These are phyloP conservation scores for Oleoguttula mirabilis DNA, from an alignment of 495 filamentous ascomycete genomes.

Conservation along the genomic window DNA sequence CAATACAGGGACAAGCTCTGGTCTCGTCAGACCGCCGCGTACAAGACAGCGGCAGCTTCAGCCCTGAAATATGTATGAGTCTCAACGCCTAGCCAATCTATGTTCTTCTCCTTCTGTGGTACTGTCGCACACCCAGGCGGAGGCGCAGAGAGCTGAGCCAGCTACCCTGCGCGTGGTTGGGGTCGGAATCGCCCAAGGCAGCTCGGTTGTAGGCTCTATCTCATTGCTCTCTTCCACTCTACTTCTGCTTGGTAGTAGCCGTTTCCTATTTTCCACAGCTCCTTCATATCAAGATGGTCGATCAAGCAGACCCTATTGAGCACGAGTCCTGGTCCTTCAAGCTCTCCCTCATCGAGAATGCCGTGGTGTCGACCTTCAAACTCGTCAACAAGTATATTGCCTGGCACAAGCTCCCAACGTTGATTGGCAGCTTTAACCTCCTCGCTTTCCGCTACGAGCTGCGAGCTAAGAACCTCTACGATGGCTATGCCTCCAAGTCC, in stretches of 20 bases:
- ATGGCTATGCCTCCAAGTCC: conserved; percentile 26
- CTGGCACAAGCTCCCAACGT: conserved; percentile 33
- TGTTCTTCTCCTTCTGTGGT: no score
- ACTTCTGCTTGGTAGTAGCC: not conserved
- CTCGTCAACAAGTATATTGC: conserved; percentile 28
- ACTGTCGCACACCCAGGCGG: no score
- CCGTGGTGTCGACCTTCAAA: conserved; percentile 26
- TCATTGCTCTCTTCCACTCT: not conserved
- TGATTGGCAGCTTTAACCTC: conserved; percentile 31
- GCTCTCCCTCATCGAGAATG: conserved; percentile 4
- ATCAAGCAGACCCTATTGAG: not conserved
- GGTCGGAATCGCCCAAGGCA: no score
- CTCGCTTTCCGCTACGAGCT: conserved; percentile 32
- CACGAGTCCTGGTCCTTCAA: conserved; percentile 2
- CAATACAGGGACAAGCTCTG: no score
- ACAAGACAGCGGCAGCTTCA: no score
- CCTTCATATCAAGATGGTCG: not conserved
- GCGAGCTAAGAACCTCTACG: conserved; percentile 32
- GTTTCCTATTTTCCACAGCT: not conserved
- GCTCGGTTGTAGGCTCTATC: no score
- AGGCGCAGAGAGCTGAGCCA: no score
- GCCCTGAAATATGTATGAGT: no score
- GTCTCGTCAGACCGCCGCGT: no score
- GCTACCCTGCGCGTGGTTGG: no score
- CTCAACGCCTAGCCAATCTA: no score